Evolutionary conservation across 2,329 filamentous ascomycete species (phyloP).

Genomic region (Pseudocercospora fuligena): DNA sequence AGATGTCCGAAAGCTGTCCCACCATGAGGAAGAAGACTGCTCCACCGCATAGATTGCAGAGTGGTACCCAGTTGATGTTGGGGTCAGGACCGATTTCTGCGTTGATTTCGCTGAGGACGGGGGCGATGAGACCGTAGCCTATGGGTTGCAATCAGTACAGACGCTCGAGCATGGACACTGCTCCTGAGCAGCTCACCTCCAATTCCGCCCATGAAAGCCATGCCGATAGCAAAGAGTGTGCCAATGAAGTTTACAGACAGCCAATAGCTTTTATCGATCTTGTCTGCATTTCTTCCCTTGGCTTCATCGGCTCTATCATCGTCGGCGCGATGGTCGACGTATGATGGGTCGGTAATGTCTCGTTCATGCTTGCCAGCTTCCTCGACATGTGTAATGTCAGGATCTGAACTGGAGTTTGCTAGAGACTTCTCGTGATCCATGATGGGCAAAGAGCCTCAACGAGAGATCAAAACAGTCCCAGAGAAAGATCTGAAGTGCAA

Average conservation of each 20-base stretch:
- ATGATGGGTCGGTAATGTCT: constrained; percentile 16
- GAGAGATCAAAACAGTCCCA: not conserved
- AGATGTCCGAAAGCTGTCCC: constrained; percentile 46
- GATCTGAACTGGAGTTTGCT: not conserved
- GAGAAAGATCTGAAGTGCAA: not conserved
- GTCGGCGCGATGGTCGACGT: constrained; percentile 30
- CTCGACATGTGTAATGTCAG: constrained; percentile 25
- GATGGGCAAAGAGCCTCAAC: not conserved
- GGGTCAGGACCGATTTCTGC: constrained; percentile 45
- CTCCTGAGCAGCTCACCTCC: constrained; percentile 28
- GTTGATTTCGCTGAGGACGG: constrained; percentile 40
- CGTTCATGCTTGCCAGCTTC: constrained; percentile 9
- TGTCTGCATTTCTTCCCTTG: constrained; percentile 31
- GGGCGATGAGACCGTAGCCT: constrained; percentile 35
- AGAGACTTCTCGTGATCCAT: not conserved
- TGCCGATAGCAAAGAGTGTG: constrained; percentile 33
- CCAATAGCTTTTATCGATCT: constrained; percentile 34
- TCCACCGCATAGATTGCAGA: constrained; percentile 43
- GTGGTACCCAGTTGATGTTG: constrained; percentile 46
- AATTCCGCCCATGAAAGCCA: constrained; percentile 36
- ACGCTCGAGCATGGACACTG: not conserved
- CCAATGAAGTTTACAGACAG: constrained; percentile 34
- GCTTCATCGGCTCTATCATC: constrained; percentile 35
- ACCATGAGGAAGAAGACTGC: constrained; percentile 33
- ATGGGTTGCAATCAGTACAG: not conserved